A percentile compares a stretch with the other conserved stretches of the same genome.
Conservation (phyloP, 2,329 filamentous ascomycete genomes). For the Clonostachys solani region DNA sequence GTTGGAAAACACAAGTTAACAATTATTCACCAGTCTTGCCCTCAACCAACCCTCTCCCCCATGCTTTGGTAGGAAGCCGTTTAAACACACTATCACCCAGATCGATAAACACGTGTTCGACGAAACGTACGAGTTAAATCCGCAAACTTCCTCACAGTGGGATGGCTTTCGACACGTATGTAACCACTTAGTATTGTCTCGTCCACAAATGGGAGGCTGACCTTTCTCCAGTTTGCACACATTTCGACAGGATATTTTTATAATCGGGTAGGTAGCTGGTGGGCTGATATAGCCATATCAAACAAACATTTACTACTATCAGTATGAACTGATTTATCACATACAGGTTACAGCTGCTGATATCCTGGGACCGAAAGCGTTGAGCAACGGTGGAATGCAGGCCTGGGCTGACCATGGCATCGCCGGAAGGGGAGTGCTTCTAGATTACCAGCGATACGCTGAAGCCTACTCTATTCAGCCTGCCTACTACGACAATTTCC, state of each 20-base stretch:
- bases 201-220: background rate
- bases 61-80: too few relatives aligned
- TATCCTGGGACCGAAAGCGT: background rate
- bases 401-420: slow-evolving; percentile 28
- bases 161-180: slow-evolving; percentile 21
- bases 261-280: slow-evolving; percentile 2
- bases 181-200: too few relatives aligned
- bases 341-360: slow-evolving; percentile 2
- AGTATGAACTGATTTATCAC: too few relatives aligned
- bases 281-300: background rate
- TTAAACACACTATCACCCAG: too few relatives aligned
- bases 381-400: slow-evolving; percentile 2
- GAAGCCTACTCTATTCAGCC: too few relatives aligned
- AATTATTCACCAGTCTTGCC: too few relatives aligned
- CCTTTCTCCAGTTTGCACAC: background rate
- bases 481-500: too few relatives aligned
- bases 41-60: too few relatives aligned
- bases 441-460: too few relatives aligned
- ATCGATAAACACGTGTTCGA: slow-evolving; percentile 15
- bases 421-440: slow-evolving; percentile 42
- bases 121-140: slow-evolving; percentile 46
- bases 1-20: too few relatives aligned
- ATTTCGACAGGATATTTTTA: slow-evolving; percentile 4
- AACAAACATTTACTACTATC: background rate
- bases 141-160: slow-evolving; percentile 44